These are phyloP conservation scores for Omphalotus guepiniiformis DNA, from an alignment of 768 basidiomycete species.

Conservation along the genomic window DNA sequence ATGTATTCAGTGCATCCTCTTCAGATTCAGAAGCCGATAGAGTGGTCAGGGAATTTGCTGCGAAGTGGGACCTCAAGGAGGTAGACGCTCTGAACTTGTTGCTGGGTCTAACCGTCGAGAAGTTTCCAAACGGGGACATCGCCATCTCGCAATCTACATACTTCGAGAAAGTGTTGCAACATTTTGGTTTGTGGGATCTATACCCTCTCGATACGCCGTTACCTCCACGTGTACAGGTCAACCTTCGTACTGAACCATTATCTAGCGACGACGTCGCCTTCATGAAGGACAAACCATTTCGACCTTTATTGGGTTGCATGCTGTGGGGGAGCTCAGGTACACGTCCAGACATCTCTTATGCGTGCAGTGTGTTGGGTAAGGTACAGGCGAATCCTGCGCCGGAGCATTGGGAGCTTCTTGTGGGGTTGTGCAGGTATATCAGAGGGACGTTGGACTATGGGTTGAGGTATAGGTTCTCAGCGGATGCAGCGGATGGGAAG, in stretches of 20 bases:
- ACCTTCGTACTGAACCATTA: too few species aligned
- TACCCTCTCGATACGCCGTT: too few species aligned
- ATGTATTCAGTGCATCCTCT: background rate
- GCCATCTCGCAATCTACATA: background rate
- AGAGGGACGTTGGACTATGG: background rate
- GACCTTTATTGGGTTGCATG: background rate
- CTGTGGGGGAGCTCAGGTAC: background rate
- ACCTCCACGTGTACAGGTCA: too few species aligned
- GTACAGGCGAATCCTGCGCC: background rate
- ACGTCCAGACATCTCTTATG: background rate
- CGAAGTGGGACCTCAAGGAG: background rate
- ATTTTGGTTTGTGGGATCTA: too few species aligned
- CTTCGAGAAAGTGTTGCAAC: too few species aligned
- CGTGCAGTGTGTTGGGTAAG: background rate
- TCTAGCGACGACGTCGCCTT: too few species aligned
- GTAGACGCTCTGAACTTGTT: background rate
- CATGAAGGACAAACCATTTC: too few species aligned
- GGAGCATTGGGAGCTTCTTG: background rate
- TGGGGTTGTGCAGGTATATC: background rate
- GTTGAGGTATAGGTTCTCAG: background rate
- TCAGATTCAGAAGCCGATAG: background rate
- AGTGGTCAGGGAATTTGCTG: conserved; percentile 17
- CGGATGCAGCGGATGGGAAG: too few species aligned
- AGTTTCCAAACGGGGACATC: background rate
- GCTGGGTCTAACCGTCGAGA: background rate